Conservation (phyloP, 177 flowering plant genomes). For the Tripterygium wilfordii region DNA sequence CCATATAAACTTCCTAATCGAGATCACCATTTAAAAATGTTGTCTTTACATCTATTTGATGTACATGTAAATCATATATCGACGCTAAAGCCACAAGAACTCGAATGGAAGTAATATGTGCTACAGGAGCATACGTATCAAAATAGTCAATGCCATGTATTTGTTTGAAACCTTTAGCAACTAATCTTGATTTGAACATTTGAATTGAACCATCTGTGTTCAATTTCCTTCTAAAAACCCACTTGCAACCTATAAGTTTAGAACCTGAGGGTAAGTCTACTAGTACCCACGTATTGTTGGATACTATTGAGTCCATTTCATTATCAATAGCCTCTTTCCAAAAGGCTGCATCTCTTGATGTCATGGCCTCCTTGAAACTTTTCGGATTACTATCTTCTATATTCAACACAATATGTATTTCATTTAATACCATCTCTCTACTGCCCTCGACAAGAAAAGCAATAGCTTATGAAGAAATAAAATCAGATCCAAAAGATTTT, state of each 20-base stretch:
- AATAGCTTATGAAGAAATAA: background rate
- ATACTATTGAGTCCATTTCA: background rate
- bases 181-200: conserved; percentile 4
- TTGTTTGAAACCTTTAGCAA: background rate
- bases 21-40: conserved; percentile 2
- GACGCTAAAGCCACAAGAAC: background rate
- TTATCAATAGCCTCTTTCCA: conserved; percentile 1
- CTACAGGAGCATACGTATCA: conserved; percentile 6
- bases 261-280: conserved; percentile 1
- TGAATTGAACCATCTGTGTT: conserved; percentile 1
- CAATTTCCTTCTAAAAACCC: conserved; percentile 1
- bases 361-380: background rate
- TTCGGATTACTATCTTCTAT: conserved; percentile 1
- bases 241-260: conserved; percentile 3
- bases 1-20: background rate
- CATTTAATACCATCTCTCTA: background rate
- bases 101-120: background rate
- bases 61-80: conserved; percentile 1
- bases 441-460: background rate
- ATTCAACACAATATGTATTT: background rate
- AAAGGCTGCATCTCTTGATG: background rate
- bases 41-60: conserved; percentile 8
- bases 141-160: conserved; percentile 5
- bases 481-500: background rate
- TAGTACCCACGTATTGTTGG: background rate